Conservation (phyloP, 2,329 filamentous ascomycete genomes). For the Myrmaecium sp. region DNA sequence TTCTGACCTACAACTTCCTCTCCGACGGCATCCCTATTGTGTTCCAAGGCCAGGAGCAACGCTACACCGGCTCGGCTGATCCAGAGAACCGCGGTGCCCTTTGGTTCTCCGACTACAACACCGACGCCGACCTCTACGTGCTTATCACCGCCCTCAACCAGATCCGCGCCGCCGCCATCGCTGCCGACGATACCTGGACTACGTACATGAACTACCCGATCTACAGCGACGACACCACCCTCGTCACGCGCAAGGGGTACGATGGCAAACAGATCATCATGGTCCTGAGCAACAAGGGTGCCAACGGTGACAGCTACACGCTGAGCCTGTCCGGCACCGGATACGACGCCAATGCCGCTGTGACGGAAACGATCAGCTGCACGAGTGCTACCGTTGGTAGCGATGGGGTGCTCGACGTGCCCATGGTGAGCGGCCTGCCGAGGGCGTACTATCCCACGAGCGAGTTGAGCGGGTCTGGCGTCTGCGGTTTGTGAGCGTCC, state of each 20-base stretch:
- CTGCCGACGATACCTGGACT: constrained; percentile 21
- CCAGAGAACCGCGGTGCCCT: constrained; percentile 23
- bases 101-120: constrained; percentile 25
- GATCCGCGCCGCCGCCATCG: constrained; percentile 26
- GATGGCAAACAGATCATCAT: constrained; percentile 26
- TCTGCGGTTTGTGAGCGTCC: constrained; percentile 7
- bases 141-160: constrained; percentile 22
- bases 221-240: constrained; percentile 25
- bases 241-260: constrained; percentile 29
- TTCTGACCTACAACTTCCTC: constrained; percentile 21
- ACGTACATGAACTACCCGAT: constrained; percentile 25
- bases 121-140: constrained; percentile 21
- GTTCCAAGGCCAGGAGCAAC: constrained; percentile 27
- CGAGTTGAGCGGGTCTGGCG: constrained; percentile 6
- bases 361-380: constrained; percentile 19
- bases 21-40: constrained; percentile 26
- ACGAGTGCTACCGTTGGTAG: constrained; percentile 9
- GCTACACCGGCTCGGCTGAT: constrained; percentile 18
- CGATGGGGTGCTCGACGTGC: constrained; percentile 14
- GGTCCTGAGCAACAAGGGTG: constrained; percentile 26
- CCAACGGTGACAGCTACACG: constrained; percentile 12
- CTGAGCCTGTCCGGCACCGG: constrained; percentile 16
- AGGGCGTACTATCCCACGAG: constrained; percentile 18
- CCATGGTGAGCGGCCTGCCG: constrained; percentile 19
- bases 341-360: constrained; percentile 9